Percentiles rank a stretch among this genome's conserved stretches.
phyloP scores from a whole-genome alignment of 495 filamentous ascomycete species.

The Cryomyces minteri region DNA sequence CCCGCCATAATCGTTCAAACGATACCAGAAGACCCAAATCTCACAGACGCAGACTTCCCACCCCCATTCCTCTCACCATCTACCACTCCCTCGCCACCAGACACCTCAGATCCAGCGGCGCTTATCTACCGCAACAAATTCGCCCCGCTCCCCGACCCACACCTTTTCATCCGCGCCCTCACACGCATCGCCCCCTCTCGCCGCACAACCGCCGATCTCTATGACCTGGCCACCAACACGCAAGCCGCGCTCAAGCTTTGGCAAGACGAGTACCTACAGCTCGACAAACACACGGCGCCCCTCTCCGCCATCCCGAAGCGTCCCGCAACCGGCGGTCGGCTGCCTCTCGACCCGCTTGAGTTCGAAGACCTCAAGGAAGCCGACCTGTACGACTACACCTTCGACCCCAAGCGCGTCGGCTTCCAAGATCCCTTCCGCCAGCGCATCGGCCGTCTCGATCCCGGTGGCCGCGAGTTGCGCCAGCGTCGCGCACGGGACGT shows the following conservation, averaged over 20 bases:
- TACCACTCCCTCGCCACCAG: too few relatives aligned
- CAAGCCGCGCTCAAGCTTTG: conserved; percentile 34
- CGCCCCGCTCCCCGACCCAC: conserved; percentile 11
- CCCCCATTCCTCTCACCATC: too few relatives aligned
- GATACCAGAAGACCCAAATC: too few relatives aligned
- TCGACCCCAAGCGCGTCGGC: conserved; percentile 17
- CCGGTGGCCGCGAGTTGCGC: conserved; percentile 19
- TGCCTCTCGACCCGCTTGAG: conserved; percentile 9
- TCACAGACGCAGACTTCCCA: too few relatives aligned
- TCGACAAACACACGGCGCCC: conserved; percentile 32
- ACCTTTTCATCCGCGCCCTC: conserved; percentile 12
- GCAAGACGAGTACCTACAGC: conserved; percentile 44
- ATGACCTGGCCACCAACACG: conserved; percentile 31
- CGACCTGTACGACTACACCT: conserved; percentile 22
- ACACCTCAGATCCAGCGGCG: background rate
- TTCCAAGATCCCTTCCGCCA: conserved; percentile 20
- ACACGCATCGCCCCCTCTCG: conserved; percentile 13
- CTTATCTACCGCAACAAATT: conserved; percentile 2
- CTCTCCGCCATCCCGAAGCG: conserved; percentile 19
- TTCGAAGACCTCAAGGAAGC: conserved; percentile 24
- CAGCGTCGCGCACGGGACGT: conserved; percentile 8
- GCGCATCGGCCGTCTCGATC: conserved; percentile 10
- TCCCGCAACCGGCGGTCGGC: conserved; percentile 18
- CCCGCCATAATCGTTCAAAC: too few relatives aligned
- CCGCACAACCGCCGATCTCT: conserved; percentile 29